These are phyloP conservation scores for Tephrocybe sp. DNA, from an alignment of 768 basidiomycete genomes.

Conservation along the genomic window DNA sequence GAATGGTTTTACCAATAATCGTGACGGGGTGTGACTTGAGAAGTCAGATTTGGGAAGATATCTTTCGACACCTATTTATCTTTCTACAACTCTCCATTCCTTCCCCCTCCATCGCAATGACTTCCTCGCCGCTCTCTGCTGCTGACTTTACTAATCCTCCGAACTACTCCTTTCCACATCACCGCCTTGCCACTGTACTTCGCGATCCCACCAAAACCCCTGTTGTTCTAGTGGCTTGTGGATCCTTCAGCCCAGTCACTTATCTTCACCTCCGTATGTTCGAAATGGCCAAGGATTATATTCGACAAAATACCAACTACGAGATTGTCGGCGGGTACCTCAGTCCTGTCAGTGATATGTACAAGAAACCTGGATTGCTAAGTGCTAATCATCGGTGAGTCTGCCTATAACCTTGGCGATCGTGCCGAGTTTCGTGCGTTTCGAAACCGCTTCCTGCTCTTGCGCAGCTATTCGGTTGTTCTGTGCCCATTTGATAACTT, in stretches of 20 bases:
- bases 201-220: slow-evolving; percentile 71
- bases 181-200: slow-evolving; percentile 59
- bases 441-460: neutral
- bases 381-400: slow-evolving; percentile 86
- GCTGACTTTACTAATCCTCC: slow-evolving; percentile 61
- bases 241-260: slow-evolving; percentile 97
- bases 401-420: slow-evolving; percentile 16
- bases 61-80: slow-evolving; percentile 2
- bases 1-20: slow-evolving; percentile 27
- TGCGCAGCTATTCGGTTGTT: neutral
- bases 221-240: slow-evolving; percentile 95
- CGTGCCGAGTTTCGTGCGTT: neutral
- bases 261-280: slow-evolving; percentile 99
- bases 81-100: slow-evolving; percentile 9
- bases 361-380: slow-evolving; percentile 95
- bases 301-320: slow-evolving; percentile 87
- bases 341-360: slow-evolving; percentile 93
- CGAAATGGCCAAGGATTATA: slow-evolving; percentile 98
- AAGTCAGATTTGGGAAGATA: too few relatives aligned
- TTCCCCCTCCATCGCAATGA: slow-evolving; percentile 22
- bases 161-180: slow-evolving; percentile 65
- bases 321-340: slow-evolving; percentile 96
- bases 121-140: slow-evolving; percentile 28
- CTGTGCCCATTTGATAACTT: slow-evolving; percentile 1
- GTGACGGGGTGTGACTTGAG: neutral